phyloP scores from a whole-genome alignment of 495 filamentous ascomycete species.

The Letharia columbiana region DNA sequence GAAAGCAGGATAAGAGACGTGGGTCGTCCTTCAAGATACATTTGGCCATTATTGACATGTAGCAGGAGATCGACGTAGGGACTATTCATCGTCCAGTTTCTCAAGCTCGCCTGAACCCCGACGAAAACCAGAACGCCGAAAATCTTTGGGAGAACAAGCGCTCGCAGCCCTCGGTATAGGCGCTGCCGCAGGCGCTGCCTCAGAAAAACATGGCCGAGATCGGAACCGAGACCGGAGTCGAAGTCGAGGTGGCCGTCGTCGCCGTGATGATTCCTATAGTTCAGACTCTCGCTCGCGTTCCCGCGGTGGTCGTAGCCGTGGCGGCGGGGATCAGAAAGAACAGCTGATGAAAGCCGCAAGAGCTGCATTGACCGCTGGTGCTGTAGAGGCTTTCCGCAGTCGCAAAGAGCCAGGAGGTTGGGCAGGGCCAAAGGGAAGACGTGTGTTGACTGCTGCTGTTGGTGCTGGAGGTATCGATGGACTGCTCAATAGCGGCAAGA shows the following conservation, averaged over 20 bases:
- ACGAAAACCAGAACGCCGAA: slow-evolving; percentile 42
- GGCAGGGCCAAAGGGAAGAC: slow-evolving; percentile 78
- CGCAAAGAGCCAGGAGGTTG: slow-evolving; percentile 79
- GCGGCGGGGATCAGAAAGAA: slow-evolving; percentile 34
- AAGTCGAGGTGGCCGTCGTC: slow-evolving; percentile 40
- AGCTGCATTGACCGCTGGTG: slow-evolving; percentile 77
- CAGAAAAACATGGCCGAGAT: slow-evolving; percentile 24
- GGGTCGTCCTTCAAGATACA: slow-evolving; percentile 13
- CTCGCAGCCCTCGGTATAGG: slow-evolving; percentile 60
- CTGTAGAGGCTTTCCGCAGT: slow-evolving; percentile 76
- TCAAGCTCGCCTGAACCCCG: slow-evolving; percentile 38
- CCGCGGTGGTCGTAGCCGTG: slow-evolving; percentile 36
- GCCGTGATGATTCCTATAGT: slow-evolving; percentile 46
- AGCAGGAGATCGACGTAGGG: slow-evolving; percentile 36
- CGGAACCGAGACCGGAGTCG: slow-evolving; percentile 27
- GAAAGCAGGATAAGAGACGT: slow-evolving; percentile 43
- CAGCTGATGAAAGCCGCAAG: slow-evolving; percentile 75
- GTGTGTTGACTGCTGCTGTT: slow-evolving; percentile 77
- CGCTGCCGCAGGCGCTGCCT: slow-evolving; percentile 41
- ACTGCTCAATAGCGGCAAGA: slow-evolving; percentile 45
- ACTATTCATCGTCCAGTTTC: slow-evolving; percentile 31
- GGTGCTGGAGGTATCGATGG: slow-evolving; percentile 78
- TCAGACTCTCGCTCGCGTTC: slow-evolving; percentile 43
- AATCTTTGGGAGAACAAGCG: slow-evolving; percentile 65
- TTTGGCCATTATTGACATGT: slow-evolving; percentile 1